Conservation (phyloP, 2,329 filamentous ascomycete genomes). For the Trichophyton mentagrophytes region DNA sequence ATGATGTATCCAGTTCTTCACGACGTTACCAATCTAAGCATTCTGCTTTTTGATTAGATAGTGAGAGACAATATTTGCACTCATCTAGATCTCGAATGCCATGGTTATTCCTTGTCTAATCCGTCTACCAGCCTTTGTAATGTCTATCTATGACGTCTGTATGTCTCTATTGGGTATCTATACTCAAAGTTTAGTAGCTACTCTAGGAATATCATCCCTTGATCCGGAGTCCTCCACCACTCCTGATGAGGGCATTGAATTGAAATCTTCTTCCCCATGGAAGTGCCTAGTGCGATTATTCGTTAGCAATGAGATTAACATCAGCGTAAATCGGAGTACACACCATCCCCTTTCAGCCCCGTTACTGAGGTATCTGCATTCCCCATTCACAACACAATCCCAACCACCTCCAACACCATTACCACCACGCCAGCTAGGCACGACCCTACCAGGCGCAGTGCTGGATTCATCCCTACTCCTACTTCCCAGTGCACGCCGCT, state of each 20-base stretch:
- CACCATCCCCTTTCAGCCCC: conserved; percentile 86
- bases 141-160: background rate
- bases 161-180: background rate
- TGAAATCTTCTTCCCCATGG: conserved; percentile 35
- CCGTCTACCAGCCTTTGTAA: no score
- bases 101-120: background rate
- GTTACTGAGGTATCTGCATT: conserved; percentile 66
- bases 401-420: conserved; percentile 62
- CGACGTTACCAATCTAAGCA: background rate
- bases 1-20: background rate
- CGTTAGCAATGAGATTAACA: conserved; percentile 12
- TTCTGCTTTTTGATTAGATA: background rate
- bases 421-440: conserved; percentile 43
- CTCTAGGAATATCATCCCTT: background rate
- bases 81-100: background rate
- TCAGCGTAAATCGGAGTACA: conserved; percentile 22
- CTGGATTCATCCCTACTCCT: no score
- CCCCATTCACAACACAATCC: conserved; percentile 67
- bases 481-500: conserved; percentile 8
- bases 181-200: background rate
- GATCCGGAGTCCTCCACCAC: background rate
- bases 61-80: background rate
- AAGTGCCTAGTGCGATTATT: conserved; percentile 29
- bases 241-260: conserved; percentile 16
- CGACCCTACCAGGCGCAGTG: conserved; percentile 11